Base-by-base conservation (phyloP, 2,329 filamentous ascomycete genomes). In the Geoglossum cookeanum region DNA sequence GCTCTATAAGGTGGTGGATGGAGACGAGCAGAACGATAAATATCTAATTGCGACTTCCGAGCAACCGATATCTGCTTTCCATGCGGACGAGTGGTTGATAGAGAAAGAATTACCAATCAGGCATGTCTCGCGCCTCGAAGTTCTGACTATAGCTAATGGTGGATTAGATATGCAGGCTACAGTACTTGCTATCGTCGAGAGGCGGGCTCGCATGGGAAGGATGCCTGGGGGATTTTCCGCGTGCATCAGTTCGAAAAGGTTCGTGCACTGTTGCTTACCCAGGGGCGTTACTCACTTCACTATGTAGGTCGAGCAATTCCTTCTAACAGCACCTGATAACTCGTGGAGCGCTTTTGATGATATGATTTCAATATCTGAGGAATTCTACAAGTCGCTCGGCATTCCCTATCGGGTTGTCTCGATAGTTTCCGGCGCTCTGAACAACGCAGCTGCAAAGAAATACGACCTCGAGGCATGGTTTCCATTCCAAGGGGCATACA, bases 231-330 rank as follows among this genome's bases (percentile, higher is more conserved):
- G 58, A 88, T 97, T 60, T 98, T 96, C 79, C 84, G 92, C 62
- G 90, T 97, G 32, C 92, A 98, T 70, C 91, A 98, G 70, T 98
- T 97, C 66, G 91, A 97, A 70, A 96, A 94, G 79, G 83, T 81
- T 61, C 61, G 65, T 44, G 55, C 55, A 9, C 55, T 11, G 29
- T 11, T 8, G 35, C 3, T 4, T 27, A 15, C 1, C 29, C 8
- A 30, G 9, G 35, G 29, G 55, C 8, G 1, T n/a, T 3, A 8
- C 33, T 58, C 13, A 42, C 17, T 32, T 35, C 5, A n/a, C 15
- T 9, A 44, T 47, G 58, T 59, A 72, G 81, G 79, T 87, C 56
- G 85, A 90, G 67, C 86, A 89, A 72, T 91, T 88, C 67, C 73
- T 87, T 59, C 76, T 86, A 64, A 85, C 85, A 61, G 86, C 94